Conservation (phyloP, 148 eudicot genomes). For the Chenopodium formosanum region DNA sequence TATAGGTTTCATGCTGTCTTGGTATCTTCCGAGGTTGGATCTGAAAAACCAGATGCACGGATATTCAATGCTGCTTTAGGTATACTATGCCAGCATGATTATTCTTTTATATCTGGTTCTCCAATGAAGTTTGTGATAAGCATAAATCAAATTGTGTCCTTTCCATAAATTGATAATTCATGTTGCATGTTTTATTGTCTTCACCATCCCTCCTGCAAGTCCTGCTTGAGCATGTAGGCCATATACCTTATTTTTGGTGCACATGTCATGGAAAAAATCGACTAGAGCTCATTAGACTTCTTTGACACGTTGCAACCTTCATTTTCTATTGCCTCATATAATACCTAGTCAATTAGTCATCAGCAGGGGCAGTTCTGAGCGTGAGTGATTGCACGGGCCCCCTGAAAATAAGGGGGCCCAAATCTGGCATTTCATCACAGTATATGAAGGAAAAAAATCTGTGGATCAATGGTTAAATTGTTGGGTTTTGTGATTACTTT, state of each 20-base stretch:
- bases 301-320: background rate
- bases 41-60: slow-evolving; percentile 77
- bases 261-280: background rate
- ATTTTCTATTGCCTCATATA: background rate
- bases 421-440: no score
- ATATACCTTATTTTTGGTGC: background rate
- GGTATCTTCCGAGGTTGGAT: slow-evolving; percentile 91
- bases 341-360: no score
- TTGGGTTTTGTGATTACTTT: no score
- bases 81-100: slow-evolving; percentile 19
- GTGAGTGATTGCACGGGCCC: no score
- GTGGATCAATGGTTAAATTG: no score
- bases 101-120: background rate
- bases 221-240: background rate
- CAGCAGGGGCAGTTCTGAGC: no score
- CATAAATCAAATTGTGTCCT: background rate
- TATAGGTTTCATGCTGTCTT: slow-evolving; percentile 88
- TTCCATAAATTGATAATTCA: background rate
- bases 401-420: no score
- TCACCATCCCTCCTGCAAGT: background rate
- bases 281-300: background rate
- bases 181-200: background rate
- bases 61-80: slow-evolving; percentile 89
- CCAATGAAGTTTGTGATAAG: background rate
- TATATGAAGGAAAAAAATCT: no score